Evolutionary conservation across 345 rosid genomes (phyloP).

Genomic region (Erodium maritimum): DNA sequence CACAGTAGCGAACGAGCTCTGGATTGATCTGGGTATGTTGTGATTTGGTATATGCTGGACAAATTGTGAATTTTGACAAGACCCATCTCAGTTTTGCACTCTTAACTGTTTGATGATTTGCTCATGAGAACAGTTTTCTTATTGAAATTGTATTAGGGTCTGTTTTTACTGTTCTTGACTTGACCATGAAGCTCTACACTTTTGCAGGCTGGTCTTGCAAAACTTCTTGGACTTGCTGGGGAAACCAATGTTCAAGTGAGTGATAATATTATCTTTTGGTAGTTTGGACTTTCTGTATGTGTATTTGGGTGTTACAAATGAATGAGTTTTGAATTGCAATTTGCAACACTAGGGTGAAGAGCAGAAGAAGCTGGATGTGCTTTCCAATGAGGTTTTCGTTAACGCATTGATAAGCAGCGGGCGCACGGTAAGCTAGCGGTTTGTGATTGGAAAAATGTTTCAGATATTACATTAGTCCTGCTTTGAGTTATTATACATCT

Average conservation of each 20-base stretch:
- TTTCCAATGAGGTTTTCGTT: conserved; percentile 84
- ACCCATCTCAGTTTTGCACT: background rate
- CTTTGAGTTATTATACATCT: too few relatives aligned
- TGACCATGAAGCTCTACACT: conserved; percentile 2
- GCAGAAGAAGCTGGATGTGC: conserved; percentile 96
- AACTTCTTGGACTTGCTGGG: conserved; percentile 90
- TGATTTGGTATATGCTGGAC: background rate
- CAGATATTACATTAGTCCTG: background rate
- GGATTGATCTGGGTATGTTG: background rate
- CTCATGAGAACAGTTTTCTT: background rate
- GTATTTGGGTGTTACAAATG: background rate
- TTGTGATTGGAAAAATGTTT: background rate
- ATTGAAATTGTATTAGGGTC: background rate
- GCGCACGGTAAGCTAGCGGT: conserved; percentile 53
- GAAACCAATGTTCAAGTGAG: conserved; percentile 89
- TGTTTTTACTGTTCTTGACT: background rate
- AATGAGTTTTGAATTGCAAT: conserved; percentile 7
- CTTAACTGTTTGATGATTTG: background rate
- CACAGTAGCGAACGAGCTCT: too few relatives aligned
- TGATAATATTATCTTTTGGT: background rate
- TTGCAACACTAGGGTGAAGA: conserved; percentile 66
- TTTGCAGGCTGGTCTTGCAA: conserved; percentile 93
- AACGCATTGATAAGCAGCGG: conserved; percentile 97
- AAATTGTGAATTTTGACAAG: too few relatives aligned
- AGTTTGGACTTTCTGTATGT: background rate